Conservation (phyloP, 345 rosid genomes). For the Anastatica hierochuntica region DNA sequence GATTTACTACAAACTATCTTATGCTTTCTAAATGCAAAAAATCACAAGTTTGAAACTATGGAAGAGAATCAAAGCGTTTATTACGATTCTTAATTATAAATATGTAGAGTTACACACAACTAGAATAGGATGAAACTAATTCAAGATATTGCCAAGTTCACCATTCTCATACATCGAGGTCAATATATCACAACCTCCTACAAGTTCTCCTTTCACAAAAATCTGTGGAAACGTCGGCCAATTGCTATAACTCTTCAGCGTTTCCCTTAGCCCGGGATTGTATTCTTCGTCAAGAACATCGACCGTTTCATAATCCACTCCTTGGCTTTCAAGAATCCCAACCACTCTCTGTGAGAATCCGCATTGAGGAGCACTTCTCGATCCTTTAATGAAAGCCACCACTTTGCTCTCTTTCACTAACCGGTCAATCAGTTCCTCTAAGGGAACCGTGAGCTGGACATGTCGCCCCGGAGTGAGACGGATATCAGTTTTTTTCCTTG, state of each 20-base stretch:
- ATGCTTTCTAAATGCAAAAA: too few species aligned
- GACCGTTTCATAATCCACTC: slow-evolving; percentile 72
- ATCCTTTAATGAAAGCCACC: slow-evolving; percentile 88
- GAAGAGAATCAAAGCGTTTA: too few species aligned
- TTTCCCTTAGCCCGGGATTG: slow-evolving; percentile 71
- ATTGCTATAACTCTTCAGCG: slow-evolving; percentile 69
- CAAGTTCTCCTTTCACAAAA: slow-evolving; percentile 65
- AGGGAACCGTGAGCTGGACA: slow-evolving; percentile 62
- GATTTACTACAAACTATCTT: too few species aligned
- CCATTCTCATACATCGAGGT: slow-evolving; percentile 75
- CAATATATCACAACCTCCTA: slow-evolving; percentile 85
- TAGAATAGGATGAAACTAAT: too few species aligned
- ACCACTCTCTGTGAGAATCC: slow-evolving; percentile 89
- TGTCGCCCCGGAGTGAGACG: slow-evolving; percentile 87
- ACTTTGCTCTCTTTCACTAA: slow-evolving; percentile 84
- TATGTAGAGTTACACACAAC: too few species aligned
- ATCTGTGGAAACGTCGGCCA: slow-evolving; percentile 94
- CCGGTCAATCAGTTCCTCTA: slow-evolving; percentile 55
- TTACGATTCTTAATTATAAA: too few species aligned
- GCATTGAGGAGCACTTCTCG: slow-evolving; percentile 77
- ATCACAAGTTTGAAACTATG: too few species aligned
- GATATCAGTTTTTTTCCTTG: slow-evolving; percentile 68
- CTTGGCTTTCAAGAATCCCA: slow-evolving; percentile 69
- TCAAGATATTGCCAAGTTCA: slow-evolving; percentile 50
- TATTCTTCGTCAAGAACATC: slow-evolving; percentile 88